Evolutionary conservation across 2,329 filamentous ascomycete species (phyloP).

Genomic region (Cladosporium oxysporum): DNA sequence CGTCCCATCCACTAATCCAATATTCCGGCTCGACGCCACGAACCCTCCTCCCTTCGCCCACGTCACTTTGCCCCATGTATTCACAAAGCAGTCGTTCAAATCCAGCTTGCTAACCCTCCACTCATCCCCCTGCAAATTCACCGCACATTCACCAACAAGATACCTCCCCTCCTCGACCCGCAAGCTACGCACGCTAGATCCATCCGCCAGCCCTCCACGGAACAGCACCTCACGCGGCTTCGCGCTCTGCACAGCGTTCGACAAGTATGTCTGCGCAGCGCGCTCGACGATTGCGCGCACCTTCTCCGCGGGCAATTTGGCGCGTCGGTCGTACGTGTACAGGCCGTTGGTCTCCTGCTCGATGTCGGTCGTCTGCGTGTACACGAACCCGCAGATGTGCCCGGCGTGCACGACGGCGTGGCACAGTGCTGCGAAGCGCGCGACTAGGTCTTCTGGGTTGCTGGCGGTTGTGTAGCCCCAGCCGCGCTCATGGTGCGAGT

Average conservation of each 20-base stretch:
- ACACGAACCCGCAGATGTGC: slow-evolving; percentile 63
- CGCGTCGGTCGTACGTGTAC: slow-evolving; percentile 62
- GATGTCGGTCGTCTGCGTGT: slow-evolving; percentile 63
- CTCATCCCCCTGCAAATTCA: slow-evolving; percentile 9
- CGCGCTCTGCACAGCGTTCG: not conserved
- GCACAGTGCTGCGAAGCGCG: slow-evolving; percentile 59
- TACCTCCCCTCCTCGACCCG: slow-evolving; percentile 9
- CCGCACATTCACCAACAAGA: slow-evolving; percentile 13
- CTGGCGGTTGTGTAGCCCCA: slow-evolving; percentile 71
- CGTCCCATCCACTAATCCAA: slow-evolving; percentile 4
- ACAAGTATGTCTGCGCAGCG: slow-evolving; percentile 49
- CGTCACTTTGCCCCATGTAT: slow-evolving; percentile 17
- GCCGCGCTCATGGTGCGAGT: slow-evolving; percentile 40
- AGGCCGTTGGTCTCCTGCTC: slow-evolving; percentile 70
- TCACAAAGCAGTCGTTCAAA: slow-evolving; percentile 17
- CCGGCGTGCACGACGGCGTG: slow-evolving; percentile 60
- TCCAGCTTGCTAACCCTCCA: slow-evolving; percentile 5
- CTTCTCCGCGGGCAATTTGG: slow-evolving; percentile 59
- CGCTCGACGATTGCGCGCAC: slow-evolving; percentile 61
- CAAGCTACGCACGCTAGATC: not conserved
- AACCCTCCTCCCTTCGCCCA: slow-evolving; percentile 11
- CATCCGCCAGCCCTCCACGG: slow-evolving; percentile 9
- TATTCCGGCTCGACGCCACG: not conserved
- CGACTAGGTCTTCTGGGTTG: slow-evolving; percentile 61
- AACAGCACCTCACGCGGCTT: slow-evolving; percentile 1